Conservation (phyloP, 2,329 filamentous ascomycete species). For the Thelonectria olida region DNA sequence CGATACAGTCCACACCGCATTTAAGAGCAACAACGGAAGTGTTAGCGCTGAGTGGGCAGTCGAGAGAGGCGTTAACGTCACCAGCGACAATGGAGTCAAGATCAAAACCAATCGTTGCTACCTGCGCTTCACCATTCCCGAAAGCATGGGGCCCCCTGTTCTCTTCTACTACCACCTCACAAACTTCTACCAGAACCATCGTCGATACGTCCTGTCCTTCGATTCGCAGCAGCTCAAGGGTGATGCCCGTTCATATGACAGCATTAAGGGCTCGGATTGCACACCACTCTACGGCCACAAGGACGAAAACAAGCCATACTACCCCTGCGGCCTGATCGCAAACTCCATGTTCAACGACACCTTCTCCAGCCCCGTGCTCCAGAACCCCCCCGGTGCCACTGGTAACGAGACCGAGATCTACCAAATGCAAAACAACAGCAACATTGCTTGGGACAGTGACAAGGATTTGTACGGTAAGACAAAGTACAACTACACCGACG, state of each 20-base stretch:
- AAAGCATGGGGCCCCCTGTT: conserved; percentile 82
- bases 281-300: conserved; percentile 72
- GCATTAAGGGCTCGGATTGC: conserved; percentile 76
- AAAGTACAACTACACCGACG: conserved; percentile 69
- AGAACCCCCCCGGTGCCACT: conserved; percentile 56
- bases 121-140: conserved; percentile 81
- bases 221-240: conserved; percentile 84
- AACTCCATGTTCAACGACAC: conserved; percentile 98
- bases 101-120: conserved; percentile 67
- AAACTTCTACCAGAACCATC: conserved; percentile 99
- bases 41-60: conserved; percentile 55
- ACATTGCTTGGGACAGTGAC: conserved; percentile 90
- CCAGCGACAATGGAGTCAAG: conserved; percentile 47
- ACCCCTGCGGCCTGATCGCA: conserved; percentile 94
- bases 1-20: conserved; percentile 71
- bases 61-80: conserved; percentile 51
- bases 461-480: conserved; percentile 79
- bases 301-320: conserved; percentile 74
- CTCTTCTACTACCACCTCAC: conserved; percentile 95
- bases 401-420: conserved; percentile 63
- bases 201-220: conserved; percentile 92
- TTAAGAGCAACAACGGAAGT: conserved; percentile 65
- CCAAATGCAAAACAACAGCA: conserved; percentile 75
- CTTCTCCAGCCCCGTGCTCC: conserved; percentile 71
- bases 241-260: conserved; percentile 63